Evolutionary conservation across 257 asterid genomes (phyloP).

Genomic region (Solanum gracilifrons): DNA sequence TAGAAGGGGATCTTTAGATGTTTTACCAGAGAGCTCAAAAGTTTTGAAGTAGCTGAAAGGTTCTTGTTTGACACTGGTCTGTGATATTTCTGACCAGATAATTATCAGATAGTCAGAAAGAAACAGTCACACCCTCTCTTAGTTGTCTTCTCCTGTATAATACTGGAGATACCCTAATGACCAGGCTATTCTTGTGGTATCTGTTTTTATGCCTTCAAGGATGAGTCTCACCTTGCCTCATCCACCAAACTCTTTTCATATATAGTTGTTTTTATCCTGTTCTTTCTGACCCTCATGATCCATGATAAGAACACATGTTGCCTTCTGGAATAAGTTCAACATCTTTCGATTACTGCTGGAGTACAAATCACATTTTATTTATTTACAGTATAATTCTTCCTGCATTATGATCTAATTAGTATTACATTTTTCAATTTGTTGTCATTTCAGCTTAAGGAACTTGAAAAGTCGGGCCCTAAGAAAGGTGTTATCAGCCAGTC

Average conservation of each 20-base stretch:
- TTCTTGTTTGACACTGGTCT: not conserved
- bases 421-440: not conserved
- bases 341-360: not conserved
- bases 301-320: not conserved
- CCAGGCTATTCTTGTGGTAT: not conserved
- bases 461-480: conserved; percentile 89
- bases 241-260: not conserved
- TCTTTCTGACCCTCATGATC: not conserved
- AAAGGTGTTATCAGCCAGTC: conserved; percentile 91
- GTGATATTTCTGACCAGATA: not conserved
- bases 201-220: not conserved
- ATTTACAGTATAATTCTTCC: not conserved
- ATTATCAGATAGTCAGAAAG: not conserved
- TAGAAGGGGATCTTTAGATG: not conserved
- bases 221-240: not conserved
- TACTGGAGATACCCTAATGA: not conserved
- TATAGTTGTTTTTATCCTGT: not conserved
- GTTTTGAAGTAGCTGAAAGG: not conserved
- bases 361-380: not conserved
- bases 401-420: not conserved
- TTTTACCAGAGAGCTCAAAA: not conserved
- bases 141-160: not conserved
- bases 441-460: conserved; percentile 70
- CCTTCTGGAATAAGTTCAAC: not conserved
- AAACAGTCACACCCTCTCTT: not conserved